phyloP scores from a whole-genome alignment of 2,329 filamentous ascomycete species.

The Exophiala lecanii-corni region DNA sequence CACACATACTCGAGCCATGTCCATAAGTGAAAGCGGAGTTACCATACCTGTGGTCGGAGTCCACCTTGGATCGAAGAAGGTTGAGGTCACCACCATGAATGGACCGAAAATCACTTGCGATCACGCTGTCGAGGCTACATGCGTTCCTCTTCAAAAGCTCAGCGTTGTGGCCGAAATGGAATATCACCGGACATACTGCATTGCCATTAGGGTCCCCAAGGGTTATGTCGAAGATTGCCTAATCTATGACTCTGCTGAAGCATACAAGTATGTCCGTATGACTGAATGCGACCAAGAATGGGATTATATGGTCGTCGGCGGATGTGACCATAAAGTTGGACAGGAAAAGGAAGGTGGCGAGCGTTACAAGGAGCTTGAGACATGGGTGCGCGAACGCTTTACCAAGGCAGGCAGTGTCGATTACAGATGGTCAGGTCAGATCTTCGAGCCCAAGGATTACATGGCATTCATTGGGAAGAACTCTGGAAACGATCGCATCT shows the following conservation, averaged over 20 bases:
- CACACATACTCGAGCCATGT: conserved; percentile 47
- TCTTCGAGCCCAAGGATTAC: conserved; percentile 52
- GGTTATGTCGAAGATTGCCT: conserved; percentile 51
- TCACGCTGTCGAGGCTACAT: conserved; percentile 51
- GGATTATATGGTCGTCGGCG: conserved; percentile 54
- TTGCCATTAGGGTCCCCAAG: conserved; percentile 52
- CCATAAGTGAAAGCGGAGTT: conserved; percentile 46
- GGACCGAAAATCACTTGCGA: conserved; percentile 46
- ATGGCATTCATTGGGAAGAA: conserved; percentile 55
- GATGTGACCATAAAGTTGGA: conserved; percentile 57
- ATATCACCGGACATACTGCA: conserved; percentile 53
- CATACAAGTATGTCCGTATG: conserved; percentile 53
- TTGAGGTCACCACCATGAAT: conserved; percentile 44
- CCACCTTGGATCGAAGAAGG: conserved; percentile 43
- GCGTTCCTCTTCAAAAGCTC: conserved; percentile 53
- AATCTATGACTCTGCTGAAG: conserved; percentile 52
- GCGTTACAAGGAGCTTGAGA: conserved; percentile 49
- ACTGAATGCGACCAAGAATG: conserved; percentile 50
- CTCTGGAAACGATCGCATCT: conserved; percentile 48
- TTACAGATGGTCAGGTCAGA: conserved; percentile 56
- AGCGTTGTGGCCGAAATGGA: conserved; percentile 51
- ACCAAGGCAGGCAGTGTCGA: conserved; percentile 47
- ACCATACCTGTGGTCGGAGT: conserved; percentile 33
- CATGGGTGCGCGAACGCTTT: conserved; percentile 52
- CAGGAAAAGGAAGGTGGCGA: conserved; percentile 42